Evolutionary conservation across 345 rosid species (phyloP).

Genomic region (Syzygium jambos): DNA sequence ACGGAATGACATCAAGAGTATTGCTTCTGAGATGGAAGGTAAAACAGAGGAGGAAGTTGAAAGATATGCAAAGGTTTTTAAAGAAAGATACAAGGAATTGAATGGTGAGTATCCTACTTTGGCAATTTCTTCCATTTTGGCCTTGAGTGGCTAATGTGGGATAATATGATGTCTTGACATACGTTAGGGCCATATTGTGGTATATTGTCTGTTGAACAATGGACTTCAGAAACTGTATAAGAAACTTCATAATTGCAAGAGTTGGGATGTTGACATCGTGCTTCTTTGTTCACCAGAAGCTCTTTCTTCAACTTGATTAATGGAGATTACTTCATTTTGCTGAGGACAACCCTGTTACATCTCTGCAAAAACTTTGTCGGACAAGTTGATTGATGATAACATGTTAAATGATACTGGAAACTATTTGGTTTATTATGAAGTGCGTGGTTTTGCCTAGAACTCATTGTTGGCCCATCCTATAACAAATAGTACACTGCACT

Average conservation of each 20-base stretch:
- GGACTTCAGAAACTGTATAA: background rate
- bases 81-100: conserved; percentile 87
- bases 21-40: conserved; percentile 95
- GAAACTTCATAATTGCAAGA: background rate
- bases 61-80: conserved; percentile 79
- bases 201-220: background rate
- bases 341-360: background rate
- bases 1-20: conserved; percentile 64
- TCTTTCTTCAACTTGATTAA: background rate
- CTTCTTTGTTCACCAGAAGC: background rate
- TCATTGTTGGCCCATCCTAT: background rate
- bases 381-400: background rate
- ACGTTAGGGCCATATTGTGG: background rate
- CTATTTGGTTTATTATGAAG: background rate
- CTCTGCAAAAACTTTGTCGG: background rate
- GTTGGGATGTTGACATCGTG: background rate
- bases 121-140: background rate
- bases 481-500: background rate
- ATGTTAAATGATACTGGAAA: background rate
- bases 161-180: background rate
- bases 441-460: background rate
- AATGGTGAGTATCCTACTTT: conserved; percentile 31
- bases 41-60: conserved; percentile 90
- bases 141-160: background rate
- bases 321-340: background rate